Conservation (phyloP, 2,329 filamentous ascomycete species). For the Fusarium fracticaudum region DNA sequence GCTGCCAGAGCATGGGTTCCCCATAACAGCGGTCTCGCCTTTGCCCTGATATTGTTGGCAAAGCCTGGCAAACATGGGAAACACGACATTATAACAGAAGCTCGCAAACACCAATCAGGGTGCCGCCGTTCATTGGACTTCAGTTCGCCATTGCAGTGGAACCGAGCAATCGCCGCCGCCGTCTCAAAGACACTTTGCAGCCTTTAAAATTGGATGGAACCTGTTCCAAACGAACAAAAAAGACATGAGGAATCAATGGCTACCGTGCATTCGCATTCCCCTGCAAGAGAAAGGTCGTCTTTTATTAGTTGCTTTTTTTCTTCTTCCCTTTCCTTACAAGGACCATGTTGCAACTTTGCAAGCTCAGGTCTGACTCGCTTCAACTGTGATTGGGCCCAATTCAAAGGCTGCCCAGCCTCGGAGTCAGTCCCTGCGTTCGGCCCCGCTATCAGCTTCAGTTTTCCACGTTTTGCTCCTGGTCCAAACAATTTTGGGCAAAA, state of each 20-base stretch:
- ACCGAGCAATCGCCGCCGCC: conserved; percentile 35
- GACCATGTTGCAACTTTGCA: conserved; percentile 21
- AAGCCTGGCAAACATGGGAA: conserved; percentile 8
- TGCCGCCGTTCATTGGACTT: conserved; percentile 16
- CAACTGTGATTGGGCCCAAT: conserved; percentile 39
- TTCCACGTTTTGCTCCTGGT: conserved; percentile 32
- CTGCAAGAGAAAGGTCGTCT: conserved; percentile 35
- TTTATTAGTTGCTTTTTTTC: conserved; percentile 6
- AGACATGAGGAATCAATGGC: conserved; percentile 1
- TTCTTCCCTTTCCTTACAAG: not conserved
- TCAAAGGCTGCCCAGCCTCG: conserved; percentile 30
- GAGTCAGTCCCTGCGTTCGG: conserved; percentile 39
- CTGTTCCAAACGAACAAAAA: conserved; percentile 9
- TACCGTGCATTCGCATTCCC: conserved; percentile 37
- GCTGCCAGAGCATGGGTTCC: conserved; percentile 19
- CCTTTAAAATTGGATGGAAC: conserved; percentile 14
- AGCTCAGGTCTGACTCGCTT: conserved; percentile 43
- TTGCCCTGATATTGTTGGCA: conserved; percentile 15
- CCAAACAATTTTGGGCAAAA: conserved; percentile 25
- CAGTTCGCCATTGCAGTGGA: conserved; percentile 36
- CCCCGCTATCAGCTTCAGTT: conserved; percentile 40
- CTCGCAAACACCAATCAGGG: conserved; percentile 36
- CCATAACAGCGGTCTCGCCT: conserved; percentile 17
- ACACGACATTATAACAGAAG: conserved; percentile 14
- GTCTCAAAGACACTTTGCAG: conserved; percentile 25